phyloP scores from a whole-genome alignment of 805 yeast genomes.

The Cyberlindnera maclurae region DNA sequence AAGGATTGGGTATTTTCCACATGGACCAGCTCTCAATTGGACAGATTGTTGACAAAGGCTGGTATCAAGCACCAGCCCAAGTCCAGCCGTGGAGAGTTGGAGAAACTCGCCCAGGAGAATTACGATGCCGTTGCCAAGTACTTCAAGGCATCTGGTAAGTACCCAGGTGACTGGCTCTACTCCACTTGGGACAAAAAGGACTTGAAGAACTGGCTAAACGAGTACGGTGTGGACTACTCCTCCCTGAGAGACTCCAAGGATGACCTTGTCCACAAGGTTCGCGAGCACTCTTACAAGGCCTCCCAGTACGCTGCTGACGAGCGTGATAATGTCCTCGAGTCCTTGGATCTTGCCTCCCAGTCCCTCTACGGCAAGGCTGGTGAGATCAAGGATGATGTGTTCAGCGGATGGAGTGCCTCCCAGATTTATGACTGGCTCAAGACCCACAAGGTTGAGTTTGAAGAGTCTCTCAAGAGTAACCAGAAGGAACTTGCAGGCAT shows the following conservation, averaged over 20 bases:
- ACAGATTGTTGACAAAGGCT: constrained; percentile 26
- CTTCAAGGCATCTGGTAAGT: constrained; percentile 34
- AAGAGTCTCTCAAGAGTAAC: constrained; percentile 27
- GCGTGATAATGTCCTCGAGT: constrained; percentile 32
- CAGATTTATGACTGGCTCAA: constrained; percentile 51
- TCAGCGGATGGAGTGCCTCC: constrained; percentile 45
- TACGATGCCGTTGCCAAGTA: constrained; percentile 32
- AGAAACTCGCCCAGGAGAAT: constrained; percentile 34
- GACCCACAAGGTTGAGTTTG: constrained; percentile 35
- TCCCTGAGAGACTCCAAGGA: constrained; percentile 36
- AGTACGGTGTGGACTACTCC: constrained; percentile 33
- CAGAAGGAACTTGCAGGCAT: constrained; percentile 29
- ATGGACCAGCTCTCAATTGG: constrained; percentile 33
- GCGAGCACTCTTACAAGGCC: constrained; percentile 38
- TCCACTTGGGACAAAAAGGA: constrained; percentile 45
- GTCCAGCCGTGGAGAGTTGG: constrained; percentile 33
- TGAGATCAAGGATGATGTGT: constrained; percentile 34
- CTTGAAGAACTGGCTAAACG: constrained; percentile 41
- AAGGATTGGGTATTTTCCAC: constrained; percentile 43
- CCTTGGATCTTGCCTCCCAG: constrained; percentile 31
- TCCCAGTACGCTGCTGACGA: constrained; percentile 32
- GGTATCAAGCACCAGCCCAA: constrained; percentile 25
- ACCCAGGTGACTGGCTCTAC: constrained; percentile 47
- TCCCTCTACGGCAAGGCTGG: constrained; percentile 33
- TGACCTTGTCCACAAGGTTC: constrained; percentile 38